Evolutionary conservation across 257 asterid genomes (phyloP), one percentile per base, ranked within the genome.

Genomic region (Penstemon newberryi): DNA sequence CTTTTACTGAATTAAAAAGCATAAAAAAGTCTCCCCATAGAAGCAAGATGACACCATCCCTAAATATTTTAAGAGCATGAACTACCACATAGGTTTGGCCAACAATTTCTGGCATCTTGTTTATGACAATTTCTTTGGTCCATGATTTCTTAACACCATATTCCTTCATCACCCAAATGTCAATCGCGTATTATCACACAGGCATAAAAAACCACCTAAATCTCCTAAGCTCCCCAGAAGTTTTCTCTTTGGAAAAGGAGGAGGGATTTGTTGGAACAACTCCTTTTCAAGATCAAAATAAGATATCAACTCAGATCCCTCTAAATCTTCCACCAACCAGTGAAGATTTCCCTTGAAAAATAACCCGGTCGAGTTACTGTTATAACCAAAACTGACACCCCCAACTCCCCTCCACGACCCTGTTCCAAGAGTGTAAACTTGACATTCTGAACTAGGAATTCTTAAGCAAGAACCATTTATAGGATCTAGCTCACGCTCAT

Each of bases 101-200:
- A 9, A 39, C 67, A 47, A 72, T 58, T 37, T 67, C 75, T 0
- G 69, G 66, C 52, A 65, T 56, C 50, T 74, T 77, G 40, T 36
- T 69, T 46, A 84, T 79, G 5, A 80, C 84, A 50, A 80, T 49
- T 3, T 79, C 59, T 59, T 73, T 83, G 6, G 38, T 45, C 85
- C 89, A 85, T 1, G 84, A 73, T 45, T 70, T 60, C 46, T 67
- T 43, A 4, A 74, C 75, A 15, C 18, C 18, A 1, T 83, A 80
- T 47, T 85, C 84, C 59, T 79, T 81, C 89, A 83, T 85, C 39
- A 73, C 75, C 91, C 88, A 83, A 4, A 79, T 78, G 8, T 70
- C 75, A 5, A 82, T 65, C 4, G 68, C 55, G 19, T 5, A 49
- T 81, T 72, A 11, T 83, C 83, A 51, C 86, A 78, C 1, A 85